Conservation (phyloP, 805 yeast species). For the Helenozyma baotianmanensis region DNA sequence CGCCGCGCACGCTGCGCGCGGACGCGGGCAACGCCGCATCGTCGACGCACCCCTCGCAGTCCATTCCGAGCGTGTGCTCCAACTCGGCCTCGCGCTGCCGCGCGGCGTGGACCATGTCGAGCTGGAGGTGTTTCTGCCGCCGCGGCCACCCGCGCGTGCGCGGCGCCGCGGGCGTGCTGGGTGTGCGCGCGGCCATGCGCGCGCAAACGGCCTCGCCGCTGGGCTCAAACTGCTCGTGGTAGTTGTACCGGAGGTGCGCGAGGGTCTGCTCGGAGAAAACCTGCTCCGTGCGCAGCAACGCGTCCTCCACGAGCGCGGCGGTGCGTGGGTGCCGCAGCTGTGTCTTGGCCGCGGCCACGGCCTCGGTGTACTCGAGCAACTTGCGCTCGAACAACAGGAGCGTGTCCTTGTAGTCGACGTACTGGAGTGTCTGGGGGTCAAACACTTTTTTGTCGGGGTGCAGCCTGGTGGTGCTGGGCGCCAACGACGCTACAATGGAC, state of each 20-base stretch:
- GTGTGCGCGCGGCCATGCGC: too few relatives aligned
- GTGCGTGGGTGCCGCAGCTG: background rate
- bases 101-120: too few relatives aligned
- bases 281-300: conserved; percentile 1
- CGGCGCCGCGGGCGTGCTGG: background rate
- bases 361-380: conserved; percentile 4
- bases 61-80: too few relatives aligned
- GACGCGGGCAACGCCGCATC: background rate
- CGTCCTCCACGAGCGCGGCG: conserved; percentile 1
- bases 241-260: conserved; percentile 7
- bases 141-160: conserved; percentile 1
- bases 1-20: conserved; percentile 5
- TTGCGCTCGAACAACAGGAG: conserved; percentile 6
- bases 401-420: conserved; percentile 3
- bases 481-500: background rate
- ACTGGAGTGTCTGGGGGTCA: conserved; percentile 5
- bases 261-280: conserved; percentile 4
- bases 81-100: too few relatives aligned
- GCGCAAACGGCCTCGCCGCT: background rate
- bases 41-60: too few relatives aligned
- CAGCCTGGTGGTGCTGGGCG: background rate
- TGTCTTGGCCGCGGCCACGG: background rate
- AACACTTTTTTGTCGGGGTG: conserved; percentile 5
- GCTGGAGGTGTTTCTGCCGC: too few relatives aligned
- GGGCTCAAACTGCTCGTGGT: conserved; percentile 9